Evolutionary conservation across 2,329 filamentous ascomycete genomes (phyloP), one percentile per base, ranked within the genome.

Genomic region (Aureobasidium sp.): DNA sequence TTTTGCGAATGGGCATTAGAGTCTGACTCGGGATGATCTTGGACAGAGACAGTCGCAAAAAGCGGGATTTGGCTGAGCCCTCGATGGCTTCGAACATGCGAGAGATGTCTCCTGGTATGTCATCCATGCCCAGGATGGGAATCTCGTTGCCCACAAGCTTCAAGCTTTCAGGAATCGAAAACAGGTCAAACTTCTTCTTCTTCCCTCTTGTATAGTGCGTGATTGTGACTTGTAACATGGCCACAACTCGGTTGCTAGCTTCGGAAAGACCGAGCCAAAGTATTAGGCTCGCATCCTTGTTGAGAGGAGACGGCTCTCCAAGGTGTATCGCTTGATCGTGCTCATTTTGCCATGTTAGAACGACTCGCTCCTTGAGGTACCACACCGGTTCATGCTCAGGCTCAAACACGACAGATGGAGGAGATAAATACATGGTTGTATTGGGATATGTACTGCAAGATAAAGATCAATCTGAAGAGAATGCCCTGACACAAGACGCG

Each of bases 191-290:
- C 15, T 5, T 51, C 38, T 60, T 60, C 23, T 37, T 60, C 31
- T 46, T 51, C 2, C 21, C 38, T 10, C 15, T 38, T 6, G 51
- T 21, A 31, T 60, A 60, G 23, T 60, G 46, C n/a, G 37, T 45
- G 25, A 46, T 17, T 21, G 57, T 60, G n/a, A 60, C 38, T 23
- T 60, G 57, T 17, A 60, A 15, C 57, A 60, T 53, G 27, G 40
- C 21, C 19, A 54, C 57, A 23, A 35, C 33, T 25, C 19, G 31
- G 15, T 46, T 21, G 21, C 51, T n/a, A 9, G 4, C 29, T 45
- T 45, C 27, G 21, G 45, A 15, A 23, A 46, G 35, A 13, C 57
- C 57, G 11, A 46, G 33, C 58, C 47, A 60, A 7, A 54, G 49
- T 10, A 54, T 17, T 7, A 60, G 33, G 21, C 37, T 51, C 17